Base-by-base conservation (phyloP, 1,284 basidiomycete species). In the Melanopsichium pennsylvanicum region DNA sequence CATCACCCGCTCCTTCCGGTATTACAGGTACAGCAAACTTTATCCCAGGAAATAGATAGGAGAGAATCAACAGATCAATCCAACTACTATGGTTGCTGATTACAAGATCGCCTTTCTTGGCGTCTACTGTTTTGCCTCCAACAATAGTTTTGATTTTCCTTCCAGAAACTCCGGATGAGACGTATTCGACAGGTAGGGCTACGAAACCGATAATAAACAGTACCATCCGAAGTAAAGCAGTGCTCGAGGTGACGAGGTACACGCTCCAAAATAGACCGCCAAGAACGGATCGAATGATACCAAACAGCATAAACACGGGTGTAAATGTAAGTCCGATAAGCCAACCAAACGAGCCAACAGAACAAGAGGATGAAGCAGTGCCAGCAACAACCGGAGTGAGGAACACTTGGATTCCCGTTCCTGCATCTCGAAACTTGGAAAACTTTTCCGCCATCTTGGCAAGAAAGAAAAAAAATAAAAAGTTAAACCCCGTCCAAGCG, bases 11-110 rank as follows among this genome's bases (percentile, higher is more conserved):
- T 13, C 4, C n/a, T 15, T 45, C 48, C 11, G 27, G 13, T 29
- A 66, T 58, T 13, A 63, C 42, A 1, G 69, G 62, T 4, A 59
- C 42, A 0, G 51, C 48, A 13, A 60, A 64, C 13, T 19, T 15
- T 6, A 46, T 37, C 10, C 55, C 43, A 3, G 66, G 54, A 32
- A 41, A 76, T 44, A 69, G 45, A 39, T 73, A 72, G 0, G 72
- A 32, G 8, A 81, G 64, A 39, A 74, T 68, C 7, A 81, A 39
- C 5, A 80, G 37, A 16, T 81, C 79, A 29, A 79, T 39, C 61
- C 67, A 76, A 10, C 66, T 71, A 0, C 72, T 71, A n/a, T 69
- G 72, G 32, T 81, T 81, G 6, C 71, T 39, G 22, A 81, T 16
- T 36, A 81, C 70, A 18, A 80, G 2, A 50, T 78, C 76, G 10